These are phyloP conservation scores for Fraxinus nigra DNA, from an alignment of 305 asterid genomes.

Conservation along the genomic window DNA sequence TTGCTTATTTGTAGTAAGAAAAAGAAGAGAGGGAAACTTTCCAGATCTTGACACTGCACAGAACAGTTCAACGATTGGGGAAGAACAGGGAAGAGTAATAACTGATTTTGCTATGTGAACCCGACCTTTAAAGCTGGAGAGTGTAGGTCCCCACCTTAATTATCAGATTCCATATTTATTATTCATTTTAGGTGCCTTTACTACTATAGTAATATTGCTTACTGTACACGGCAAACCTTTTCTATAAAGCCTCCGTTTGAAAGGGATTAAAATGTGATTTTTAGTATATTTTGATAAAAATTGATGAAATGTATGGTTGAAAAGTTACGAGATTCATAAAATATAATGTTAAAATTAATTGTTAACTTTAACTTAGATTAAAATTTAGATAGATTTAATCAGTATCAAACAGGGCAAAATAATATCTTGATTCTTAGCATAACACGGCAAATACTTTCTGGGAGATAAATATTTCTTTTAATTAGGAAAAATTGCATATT, in stretches of 20 bases:
- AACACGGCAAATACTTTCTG: not conserved
- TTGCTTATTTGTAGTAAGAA: not conserved
- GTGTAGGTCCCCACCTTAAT: not conserved
- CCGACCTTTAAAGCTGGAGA: too few species aligned
- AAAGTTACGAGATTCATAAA: too few species aligned
- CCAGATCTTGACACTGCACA: not conserved
- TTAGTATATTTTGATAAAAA: too few species aligned
- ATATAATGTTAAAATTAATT: too few species aligned
- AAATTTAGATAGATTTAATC: too few species aligned
- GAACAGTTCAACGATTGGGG: not conserved
- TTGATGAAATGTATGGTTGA: too few species aligned
- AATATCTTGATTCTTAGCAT: not conserved
- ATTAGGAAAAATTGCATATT: not conserved
- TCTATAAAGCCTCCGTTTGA: not conserved
- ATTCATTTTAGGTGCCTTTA: not conserved
- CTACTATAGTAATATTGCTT: not conserved
- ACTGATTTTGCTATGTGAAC: not conserved
- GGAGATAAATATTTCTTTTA: not conserved
- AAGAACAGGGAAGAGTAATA: not conserved
- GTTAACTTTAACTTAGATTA: too few species aligned
- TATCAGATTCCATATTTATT: not conserved
- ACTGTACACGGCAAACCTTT: not conserved
- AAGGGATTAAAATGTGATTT: too few species aligned
- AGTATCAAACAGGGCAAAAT: too few species aligned
- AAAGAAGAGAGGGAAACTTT: not conserved